Base-by-base conservation (phyloP, 225 moss, liverwort and hornwort species). In the Physcomitrellopsis africana region DNA sequence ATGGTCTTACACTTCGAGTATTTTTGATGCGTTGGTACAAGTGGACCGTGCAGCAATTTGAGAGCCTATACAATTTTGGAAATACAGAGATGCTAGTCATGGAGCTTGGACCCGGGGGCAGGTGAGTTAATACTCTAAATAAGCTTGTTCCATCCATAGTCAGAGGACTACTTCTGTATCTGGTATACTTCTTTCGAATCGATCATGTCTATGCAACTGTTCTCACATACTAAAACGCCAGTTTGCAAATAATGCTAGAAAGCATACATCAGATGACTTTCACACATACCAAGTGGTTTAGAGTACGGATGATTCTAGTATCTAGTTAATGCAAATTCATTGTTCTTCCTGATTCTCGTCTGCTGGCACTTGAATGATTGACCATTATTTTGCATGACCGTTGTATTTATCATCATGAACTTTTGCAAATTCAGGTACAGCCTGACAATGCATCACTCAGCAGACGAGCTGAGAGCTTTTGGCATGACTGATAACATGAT, bases 1-100 rank as follows among this genome's bases (percentile, higher is more conserved):
- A 96, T 72, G 96, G 96, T 26, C 91, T 96, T 53, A 92, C 94
- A 60, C 85, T 96, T 45, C 90, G 96, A 63, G 96, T 96, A 42
- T 96, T 96, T 84, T 82, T 96, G 26, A 96, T 93, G 93, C 90
- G 96, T 73, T 96, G 96, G 96, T 96, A 94, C 85, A 96, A 94
- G 81, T 96, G 96, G 96, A 96, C 96, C 19, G 96, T 96, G 37
- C 81, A 96, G 81, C 92, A 96, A 80, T 96, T 96, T 68, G 96
- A 96, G 81, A 81, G 86, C 73, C 84, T 96, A 1, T 89, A 85
- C 80, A 96, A 96, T 86, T 96, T 96, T 77, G 92, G 94, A 73
- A 96, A 96, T 67, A 89, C 94, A 24, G 96, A 93, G 51, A 86
- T 94, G 91, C 82, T 96, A 83, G 78, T 96, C 46, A 96, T 96